A percentile compares a stretch with the other conserved stretches of the same genome.
Evolutionary conservation across 352 stramenopile species (phyloP).

Genomic region (Phytophthora nicotianae): DNA sequence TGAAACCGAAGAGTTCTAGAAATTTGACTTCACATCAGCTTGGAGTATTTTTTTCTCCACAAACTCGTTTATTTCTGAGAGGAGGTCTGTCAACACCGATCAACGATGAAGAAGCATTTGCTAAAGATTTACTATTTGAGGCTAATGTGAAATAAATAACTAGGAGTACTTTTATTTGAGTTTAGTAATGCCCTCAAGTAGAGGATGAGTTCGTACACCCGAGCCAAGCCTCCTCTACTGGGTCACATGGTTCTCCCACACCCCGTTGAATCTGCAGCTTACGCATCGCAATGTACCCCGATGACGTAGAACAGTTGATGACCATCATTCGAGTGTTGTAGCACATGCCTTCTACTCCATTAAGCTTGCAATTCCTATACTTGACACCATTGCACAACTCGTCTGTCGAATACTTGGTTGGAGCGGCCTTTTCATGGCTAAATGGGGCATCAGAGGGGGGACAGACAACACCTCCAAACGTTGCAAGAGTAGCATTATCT

Average conservation of each 20-base stretch:
- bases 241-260: neutral
- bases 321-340: neutral
- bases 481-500: slow-evolving; percentile 11
- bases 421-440: neutral
- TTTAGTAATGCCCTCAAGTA: neutral
- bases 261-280: neutral
- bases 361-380: neutral
- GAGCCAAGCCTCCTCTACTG: neutral
- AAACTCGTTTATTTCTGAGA: too few relatives aligned
- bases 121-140: too few relatives aligned
- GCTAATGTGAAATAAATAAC: neutral
- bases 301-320: neutral
- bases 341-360: neutral
- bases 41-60: too few relatives aligned
- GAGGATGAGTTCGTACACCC: neutral
- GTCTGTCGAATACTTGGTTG: neutral
- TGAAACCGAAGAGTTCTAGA: too few relatives aligned
- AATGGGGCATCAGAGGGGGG: neutral
- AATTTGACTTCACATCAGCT: too few relatives aligned
- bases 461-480: neutral
- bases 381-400: neutral
- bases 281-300: neutral
- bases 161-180: neutral
- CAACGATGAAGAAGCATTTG: too few relatives aligned
- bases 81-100: too few relatives aligned